Percentiles rank a stretch among this genome's conserved stretches.
Conservation (phyloP, 1,139 yeast species). For the Schwanniomyces etchellsii region DNA sequence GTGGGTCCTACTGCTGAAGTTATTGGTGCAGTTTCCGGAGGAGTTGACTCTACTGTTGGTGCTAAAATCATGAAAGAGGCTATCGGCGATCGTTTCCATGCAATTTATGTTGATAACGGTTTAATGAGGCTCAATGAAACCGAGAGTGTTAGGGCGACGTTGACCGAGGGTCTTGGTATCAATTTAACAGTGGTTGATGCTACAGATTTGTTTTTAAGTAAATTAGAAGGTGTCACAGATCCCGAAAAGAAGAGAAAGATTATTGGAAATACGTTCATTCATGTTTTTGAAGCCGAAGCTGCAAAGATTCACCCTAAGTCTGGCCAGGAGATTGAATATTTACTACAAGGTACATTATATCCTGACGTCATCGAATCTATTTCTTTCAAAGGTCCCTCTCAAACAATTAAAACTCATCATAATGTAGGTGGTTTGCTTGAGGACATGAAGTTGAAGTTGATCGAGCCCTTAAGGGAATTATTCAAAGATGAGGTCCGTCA, state of each 20-base stretch:
- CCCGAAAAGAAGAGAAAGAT: constrained; percentile 99
- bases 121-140: constrained; percentile 95
- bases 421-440: constrained; percentile 97
- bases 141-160: constrained; percentile 76
- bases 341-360: constrained; percentile 95
- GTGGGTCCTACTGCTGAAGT: constrained; percentile 99
- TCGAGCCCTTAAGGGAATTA: constrained; percentile 96
- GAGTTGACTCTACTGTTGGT: constrained; percentile 99
- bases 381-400: constrained; percentile 99
- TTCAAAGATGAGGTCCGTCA: constrained; percentile 98
- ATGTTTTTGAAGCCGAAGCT: constrained; percentile 95
- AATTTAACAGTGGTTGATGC: constrained; percentile 95
- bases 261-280: constrained; percentile 96
- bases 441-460: constrained; percentile 95
- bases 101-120: constrained; percentile 96
- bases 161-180: constrained; percentile 90
- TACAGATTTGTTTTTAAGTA: constrained; percentile 76
- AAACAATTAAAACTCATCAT: constrained; percentile 98
- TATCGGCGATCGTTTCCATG: constrained; percentile 98
- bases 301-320: constrained; percentile 85
- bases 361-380: constrained; percentile 99
- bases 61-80: constrained; percentile 98
- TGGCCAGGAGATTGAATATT: constrained; percentile 86
- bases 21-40: constrained; percentile 99
- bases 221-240: constrained; percentile 90